Evolutionary conservation across 768 basidiomycete species (phyloP).

Genomic region (Gelatoporia subvermispora): DNA sequence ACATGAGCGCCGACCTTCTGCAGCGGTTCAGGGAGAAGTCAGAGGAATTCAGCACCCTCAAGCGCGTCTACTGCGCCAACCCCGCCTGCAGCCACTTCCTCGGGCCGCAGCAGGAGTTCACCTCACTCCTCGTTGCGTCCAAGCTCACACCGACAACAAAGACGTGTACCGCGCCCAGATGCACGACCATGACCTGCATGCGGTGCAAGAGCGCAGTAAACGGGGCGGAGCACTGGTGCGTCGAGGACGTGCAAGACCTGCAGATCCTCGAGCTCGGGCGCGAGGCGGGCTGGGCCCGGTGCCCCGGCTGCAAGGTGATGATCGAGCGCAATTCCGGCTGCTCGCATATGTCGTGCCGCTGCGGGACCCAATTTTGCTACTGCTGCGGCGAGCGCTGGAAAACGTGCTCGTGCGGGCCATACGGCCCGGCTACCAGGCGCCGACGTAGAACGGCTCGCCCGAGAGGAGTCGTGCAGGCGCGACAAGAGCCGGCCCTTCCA

Average conservation of each 20-base stretch:
- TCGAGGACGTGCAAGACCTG: conserved; percentile 19
- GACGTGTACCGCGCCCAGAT: not conserved
- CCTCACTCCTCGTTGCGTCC: too few relatives aligned
- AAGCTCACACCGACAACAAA: too few relatives aligned
- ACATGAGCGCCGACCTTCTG: conserved; percentile 7
- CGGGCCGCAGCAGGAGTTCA: not conserved
- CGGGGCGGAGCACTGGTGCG: not conserved
- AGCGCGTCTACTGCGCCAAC: conserved; percentile 25
- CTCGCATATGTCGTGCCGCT: conserved; percentile 37
- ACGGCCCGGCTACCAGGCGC: too few relatives aligned
- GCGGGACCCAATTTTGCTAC: conserved; percentile 36
- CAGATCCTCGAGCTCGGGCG: conserved; percentile 24
- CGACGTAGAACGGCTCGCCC: too few relatives aligned
- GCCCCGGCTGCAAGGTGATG: conserved; percentile 34
- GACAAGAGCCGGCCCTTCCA: too few relatives aligned
- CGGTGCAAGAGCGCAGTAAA: conserved; percentile 3
- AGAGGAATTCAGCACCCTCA: conserved; percentile 18
- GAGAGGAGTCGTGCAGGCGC: too few relatives aligned
- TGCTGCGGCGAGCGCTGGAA: conserved; percentile 32
- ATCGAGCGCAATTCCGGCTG: conserved; percentile 34
- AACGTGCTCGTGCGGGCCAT: conserved; percentile 15
- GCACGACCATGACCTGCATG: conserved; percentile 7
- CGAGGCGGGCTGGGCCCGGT: conserved; percentile 30
- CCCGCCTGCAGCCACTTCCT: conserved; percentile 23
- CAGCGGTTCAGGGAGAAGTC: conserved; percentile 13